Percentiles rank a stretch among this genome's conserved stretches.
Conservation (phyloP, 2,329 filamentous ascomycete species). For the Mollisia scopiformis region DNA sequence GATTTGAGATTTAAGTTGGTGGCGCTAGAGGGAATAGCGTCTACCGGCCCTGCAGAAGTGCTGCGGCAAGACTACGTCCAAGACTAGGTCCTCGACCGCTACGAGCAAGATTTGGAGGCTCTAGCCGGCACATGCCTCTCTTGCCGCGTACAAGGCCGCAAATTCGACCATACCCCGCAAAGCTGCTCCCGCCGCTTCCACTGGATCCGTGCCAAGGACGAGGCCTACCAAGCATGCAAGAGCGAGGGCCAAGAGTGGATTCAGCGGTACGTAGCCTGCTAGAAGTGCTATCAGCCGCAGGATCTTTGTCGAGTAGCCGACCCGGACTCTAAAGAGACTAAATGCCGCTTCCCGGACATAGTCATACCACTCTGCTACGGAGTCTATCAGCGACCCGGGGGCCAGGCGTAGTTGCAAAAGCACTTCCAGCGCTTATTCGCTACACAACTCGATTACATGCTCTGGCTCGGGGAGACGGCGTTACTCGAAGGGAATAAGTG, state of each 20-base stretch:
- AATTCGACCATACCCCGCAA: neutral
- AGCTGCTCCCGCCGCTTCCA: neutral
- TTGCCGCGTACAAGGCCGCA: neutral
- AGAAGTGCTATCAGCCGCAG: neutral
- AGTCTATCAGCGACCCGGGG: neutral
- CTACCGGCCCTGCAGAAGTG: slow-evolving; percentile 7
- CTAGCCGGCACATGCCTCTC: slow-evolving; percentile 6
- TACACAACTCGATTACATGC: neutral
- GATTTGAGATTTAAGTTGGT: neutral
- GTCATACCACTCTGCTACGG: neutral
- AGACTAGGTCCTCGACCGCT: slow-evolving; percentile 4
- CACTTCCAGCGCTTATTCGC: neutral
- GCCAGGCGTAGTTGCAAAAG: neutral
- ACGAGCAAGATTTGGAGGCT: slow-evolving; percentile 9
- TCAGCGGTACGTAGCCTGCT: too few relatives aligned
- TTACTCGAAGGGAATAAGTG: neutral
- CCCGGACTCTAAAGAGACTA: neutral
- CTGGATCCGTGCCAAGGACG: neutral
- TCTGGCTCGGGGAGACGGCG: neutral
- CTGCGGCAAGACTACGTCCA: slow-evolving; percentile 7
- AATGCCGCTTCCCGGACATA: neutral
- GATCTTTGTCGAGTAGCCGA: neutral
- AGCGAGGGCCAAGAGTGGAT: too few relatives aligned
- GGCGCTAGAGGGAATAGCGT: neutral
- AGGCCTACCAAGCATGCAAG: neutral